Evolutionary conservation across 148 eudicot genomes (phyloP).

Genomic region (Fagopyrum homotropicum): DNA sequence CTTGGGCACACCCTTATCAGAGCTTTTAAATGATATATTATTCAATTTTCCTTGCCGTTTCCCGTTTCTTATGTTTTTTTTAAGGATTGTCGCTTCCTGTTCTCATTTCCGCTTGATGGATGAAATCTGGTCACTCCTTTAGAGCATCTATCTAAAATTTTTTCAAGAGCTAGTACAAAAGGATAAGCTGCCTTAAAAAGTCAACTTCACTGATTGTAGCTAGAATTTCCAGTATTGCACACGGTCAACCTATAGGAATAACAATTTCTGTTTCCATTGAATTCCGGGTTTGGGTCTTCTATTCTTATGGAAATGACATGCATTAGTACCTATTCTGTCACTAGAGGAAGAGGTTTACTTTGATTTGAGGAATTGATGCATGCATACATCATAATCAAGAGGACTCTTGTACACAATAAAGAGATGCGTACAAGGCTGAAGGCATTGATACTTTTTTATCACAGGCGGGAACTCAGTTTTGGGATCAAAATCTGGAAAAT

Average conservation of each 20-base stretch:
- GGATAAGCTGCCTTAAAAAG: too few relatives aligned
- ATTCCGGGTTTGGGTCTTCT: background rate
- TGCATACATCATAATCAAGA: background rate
- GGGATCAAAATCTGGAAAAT: slow-evolving; percentile 88
- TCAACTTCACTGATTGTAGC: too few relatives aligned
- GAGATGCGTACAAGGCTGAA: slow-evolving; percentile 3
- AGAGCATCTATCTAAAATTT: too few relatives aligned
- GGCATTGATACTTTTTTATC: slow-evolving; percentile 1
- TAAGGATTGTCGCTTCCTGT: background rate
- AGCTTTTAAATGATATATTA: too few relatives aligned
- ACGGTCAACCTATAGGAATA: background rate
- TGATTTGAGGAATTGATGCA: slow-evolving; percentile 3
- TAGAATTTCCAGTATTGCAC: background rate
- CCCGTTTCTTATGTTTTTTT: background rate
- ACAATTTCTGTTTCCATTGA: background rate
- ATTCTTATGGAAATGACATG: background rate
- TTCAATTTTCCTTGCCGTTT: background rate
- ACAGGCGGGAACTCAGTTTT: slow-evolving; percentile 97
- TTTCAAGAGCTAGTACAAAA: too few relatives aligned
- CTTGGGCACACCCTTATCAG: too few relatives aligned
- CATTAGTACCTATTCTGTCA: slow-evolving; percentile 7
- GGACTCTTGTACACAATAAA: background rate
- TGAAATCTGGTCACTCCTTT: too few relatives aligned
- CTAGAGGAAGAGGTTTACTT: background rate
- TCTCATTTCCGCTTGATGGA: too few relatives aligned